These are phyloP conservation scores for Circinella minor DNA, from an alignment of 371 early-diverging fungal species.

Conservation along the genomic window DNA sequence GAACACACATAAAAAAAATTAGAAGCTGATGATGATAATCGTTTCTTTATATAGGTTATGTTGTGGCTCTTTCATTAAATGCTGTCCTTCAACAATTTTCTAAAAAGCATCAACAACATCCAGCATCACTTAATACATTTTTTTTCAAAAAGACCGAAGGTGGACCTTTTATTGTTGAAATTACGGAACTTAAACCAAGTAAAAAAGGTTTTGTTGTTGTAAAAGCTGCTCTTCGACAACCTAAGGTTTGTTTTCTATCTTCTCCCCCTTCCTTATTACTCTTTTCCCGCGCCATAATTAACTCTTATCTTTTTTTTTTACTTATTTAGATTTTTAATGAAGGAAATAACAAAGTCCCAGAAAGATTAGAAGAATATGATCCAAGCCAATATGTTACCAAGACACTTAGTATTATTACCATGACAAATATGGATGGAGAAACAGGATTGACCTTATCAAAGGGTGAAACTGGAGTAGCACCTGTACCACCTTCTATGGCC, in stretches of 20 bases:
- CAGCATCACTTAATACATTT: slow-evolving; percentile 43
- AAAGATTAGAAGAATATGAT: slow-evolving; percentile 19
- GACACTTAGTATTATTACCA: slow-evolving; percentile 33
- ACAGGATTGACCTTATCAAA: slow-evolving; percentile 28
- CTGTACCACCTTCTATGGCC: slow-evolving; percentile 19
- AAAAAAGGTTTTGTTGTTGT: slow-evolving; percentile 42
- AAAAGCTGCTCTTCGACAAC: slow-evolving; percentile 34
- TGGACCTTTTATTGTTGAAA: slow-evolving; percentile 38
- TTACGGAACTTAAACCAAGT: slow-evolving; percentile 40
- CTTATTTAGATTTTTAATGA: not conserved
- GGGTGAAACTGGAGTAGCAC: slow-evolving; percentile 12
- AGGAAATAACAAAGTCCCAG: slow-evolving; percentile 7
- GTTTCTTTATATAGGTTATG: slow-evolving; percentile 31
- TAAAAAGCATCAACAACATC: slow-evolving; percentile 35
- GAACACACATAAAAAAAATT: too few species aligned
- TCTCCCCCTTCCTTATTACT: not conserved
- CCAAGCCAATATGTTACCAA: slow-evolving; percentile 31
- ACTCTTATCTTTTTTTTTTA: not conserved
- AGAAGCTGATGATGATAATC: not conserved
- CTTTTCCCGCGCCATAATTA: not conserved
- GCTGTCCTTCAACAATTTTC: slow-evolving; percentile 35
- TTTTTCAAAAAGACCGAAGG: slow-evolving; percentile 35
- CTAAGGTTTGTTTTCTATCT: slow-evolving; percentile 21
- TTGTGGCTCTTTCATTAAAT: slow-evolving; percentile 32
- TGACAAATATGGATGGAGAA: slow-evolving; percentile 44